Evolutionary conservation across 148 eudicot genomes (phyloP).

Genomic region (Spergularia bocconei): DNA sequence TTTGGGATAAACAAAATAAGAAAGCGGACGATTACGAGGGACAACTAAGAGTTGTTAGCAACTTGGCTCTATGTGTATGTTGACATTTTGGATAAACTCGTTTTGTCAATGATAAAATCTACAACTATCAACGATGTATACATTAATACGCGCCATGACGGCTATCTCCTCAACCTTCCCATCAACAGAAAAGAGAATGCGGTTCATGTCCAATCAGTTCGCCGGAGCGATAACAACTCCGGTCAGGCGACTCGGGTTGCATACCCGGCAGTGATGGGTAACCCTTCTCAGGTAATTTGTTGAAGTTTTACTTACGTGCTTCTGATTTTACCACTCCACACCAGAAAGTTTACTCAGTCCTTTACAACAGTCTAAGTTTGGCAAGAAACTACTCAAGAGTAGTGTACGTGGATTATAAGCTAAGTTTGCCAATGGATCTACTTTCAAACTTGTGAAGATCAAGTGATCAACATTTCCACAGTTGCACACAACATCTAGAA

Average conservation of each 20-base stretch:
- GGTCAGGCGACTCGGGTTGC: too few relatives aligned
- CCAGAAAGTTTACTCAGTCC: too few relatives aligned
- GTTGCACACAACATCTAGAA: slow-evolving; percentile 1
- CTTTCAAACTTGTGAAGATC: too few relatives aligned
- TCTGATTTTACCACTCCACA: background rate
- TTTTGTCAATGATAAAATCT: background rate
- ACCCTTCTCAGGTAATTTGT: background rate
- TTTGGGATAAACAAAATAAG: too few relatives aligned
- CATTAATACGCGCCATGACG: slow-evolving; percentile 8
- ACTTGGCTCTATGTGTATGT: background rate
- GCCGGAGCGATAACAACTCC: too few relatives aligned
- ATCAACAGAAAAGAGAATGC: background rate
- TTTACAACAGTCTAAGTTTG: too few relatives aligned
- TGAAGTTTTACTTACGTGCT: background rate
- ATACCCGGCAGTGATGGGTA: too few relatives aligned
- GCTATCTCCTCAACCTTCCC: slow-evolving; percentile 5
- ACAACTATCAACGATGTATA: background rate
- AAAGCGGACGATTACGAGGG: too few relatives aligned
- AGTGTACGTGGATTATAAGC: slow-evolving; percentile 10
- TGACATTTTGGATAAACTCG: background rate
- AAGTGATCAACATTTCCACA: background rate
- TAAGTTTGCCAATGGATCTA: background rate
- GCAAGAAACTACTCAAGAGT: too few relatives aligned
- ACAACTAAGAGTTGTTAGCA: background rate
- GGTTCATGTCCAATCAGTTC: background rate